Evolutionary conservation across 805 yeast species (phyloP).

Genomic region (Wickerhamomyces kurtzmanii): DNA sequence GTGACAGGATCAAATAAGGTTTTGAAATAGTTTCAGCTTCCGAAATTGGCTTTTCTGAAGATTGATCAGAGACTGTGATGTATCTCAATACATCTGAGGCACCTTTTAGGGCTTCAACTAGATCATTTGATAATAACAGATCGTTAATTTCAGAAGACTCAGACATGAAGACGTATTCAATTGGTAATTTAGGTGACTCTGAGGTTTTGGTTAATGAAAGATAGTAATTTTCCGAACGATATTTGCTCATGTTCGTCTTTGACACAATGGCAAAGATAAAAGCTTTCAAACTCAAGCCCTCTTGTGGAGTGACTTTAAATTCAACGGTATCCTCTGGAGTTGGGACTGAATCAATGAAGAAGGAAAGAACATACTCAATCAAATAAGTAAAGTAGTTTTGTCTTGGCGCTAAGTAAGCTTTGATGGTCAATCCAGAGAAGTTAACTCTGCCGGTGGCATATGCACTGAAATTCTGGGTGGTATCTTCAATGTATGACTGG

Average conservation of each 20-base stretch:
- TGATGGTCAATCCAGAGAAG: conserved; percentile 51
- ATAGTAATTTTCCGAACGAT: conserved; percentile 70
- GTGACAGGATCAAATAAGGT: conserved; percentile 41
- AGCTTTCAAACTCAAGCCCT: conserved; percentile 15
- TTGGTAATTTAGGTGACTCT: conserved; percentile 63
- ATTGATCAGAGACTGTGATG: conserved; percentile 79
- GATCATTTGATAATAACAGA: conserved; percentile 38
- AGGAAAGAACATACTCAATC: conserved; percentile 52
- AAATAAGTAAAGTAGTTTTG: conserved; percentile 65
- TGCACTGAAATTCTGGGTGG: conserved; percentile 43
- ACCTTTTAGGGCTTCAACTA: conserved; percentile 32
- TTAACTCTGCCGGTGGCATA: conserved; percentile 88
- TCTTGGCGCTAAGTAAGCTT: conserved; percentile 63
- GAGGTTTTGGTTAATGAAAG: conserved; percentile 77
- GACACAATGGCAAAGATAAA: conserved; percentile 80
- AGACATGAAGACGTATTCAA: conserved; percentile 76
- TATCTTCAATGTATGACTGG: conserved; percentile 47
- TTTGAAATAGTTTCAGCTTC: conserved; percentile 37
- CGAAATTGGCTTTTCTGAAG: conserved; percentile 57
- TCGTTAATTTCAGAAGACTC: conserved; percentile 80
- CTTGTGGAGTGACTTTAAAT: conserved; percentile 46
- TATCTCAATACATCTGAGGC: conserved; percentile 43
- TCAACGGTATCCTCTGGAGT: conserved; percentile 51
- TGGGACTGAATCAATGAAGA: conserved; percentile 45
- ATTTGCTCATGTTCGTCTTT: conserved; percentile 70